Percentiles rank a stretch among this genome's conserved stretches.
Evolutionary conservation across 345 rosid species (phyloP).

Genomic region (Brassica incana): DNA sequence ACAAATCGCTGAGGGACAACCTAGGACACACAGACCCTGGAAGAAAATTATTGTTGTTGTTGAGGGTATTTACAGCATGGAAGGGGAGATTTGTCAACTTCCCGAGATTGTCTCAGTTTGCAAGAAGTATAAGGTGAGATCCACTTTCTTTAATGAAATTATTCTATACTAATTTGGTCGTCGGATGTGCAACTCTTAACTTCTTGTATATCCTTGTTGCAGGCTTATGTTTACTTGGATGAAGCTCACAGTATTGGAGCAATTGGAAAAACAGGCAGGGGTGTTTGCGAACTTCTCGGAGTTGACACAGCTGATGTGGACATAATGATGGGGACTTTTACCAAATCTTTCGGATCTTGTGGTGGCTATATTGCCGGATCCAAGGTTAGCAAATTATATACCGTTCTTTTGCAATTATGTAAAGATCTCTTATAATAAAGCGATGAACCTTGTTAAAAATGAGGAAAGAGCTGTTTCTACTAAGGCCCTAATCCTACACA

Average conservation of each 20-base stretch:
- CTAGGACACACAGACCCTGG: constrained; percentile 91
- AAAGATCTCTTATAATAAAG: neutral
- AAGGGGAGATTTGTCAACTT: constrained; percentile 86
- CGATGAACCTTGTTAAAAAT: neutral
- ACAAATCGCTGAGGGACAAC: constrained; percentile 91
- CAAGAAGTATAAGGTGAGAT: constrained; percentile 80
- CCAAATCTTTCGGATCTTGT: constrained; percentile 94
- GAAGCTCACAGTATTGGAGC: neutral
- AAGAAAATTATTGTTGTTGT: constrained; percentile 84
- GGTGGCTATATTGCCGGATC: constrained; percentile 98
- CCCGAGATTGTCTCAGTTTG: constrained; percentile 85
- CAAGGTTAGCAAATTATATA: constrained; percentile 51
- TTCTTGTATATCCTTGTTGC: neutral
- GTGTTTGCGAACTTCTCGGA: constrained; percentile 90
- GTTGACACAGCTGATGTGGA: constrained; percentile 92
- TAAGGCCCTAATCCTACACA: neutral
- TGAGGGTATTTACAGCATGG: constrained; percentile 97
- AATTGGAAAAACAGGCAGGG: constrained; percentile 63
- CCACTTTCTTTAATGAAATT: neutral
- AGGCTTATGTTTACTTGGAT: constrained; percentile 1
- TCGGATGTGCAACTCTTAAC: neutral
- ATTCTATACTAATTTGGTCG: neutral
- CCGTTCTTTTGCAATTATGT: neutral
- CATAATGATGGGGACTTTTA: constrained; percentile 96
- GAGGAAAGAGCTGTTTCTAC: neutral